Conservation (phyloP, 2,329 filamentous ascomycete genomes). For the Colletotrichum limetticola region DNA sequence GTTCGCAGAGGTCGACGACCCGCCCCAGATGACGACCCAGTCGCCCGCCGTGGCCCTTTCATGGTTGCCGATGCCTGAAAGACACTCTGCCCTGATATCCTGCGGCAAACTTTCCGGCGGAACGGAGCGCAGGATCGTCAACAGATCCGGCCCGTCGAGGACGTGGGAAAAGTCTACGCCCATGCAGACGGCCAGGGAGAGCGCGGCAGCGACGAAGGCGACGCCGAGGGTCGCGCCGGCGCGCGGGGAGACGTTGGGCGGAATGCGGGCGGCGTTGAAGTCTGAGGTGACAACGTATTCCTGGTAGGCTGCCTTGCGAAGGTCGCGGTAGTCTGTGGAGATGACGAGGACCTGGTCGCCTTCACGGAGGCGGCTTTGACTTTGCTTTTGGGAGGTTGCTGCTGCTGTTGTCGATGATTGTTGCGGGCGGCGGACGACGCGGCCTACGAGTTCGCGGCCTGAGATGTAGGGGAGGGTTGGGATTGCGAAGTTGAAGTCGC, state of each 20-base stretch:
- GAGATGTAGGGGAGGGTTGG: constrained; percentile 75
- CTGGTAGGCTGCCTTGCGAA: constrained; percentile 78
- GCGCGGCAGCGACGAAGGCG: constrained; percentile 75
- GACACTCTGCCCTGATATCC: constrained; percentile 73
- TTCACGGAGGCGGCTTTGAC: constrained; percentile 54
- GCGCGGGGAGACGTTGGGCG: constrained; percentile 60
- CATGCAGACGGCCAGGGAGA: constrained; percentile 76
- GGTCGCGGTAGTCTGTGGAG: constrained; percentile 79
- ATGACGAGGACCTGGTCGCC: constrained; percentile 73
- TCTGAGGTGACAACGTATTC: constrained; percentile 73
- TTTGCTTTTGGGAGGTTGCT: too few relatives aligned
- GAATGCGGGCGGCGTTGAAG: constrained; percentile 73
- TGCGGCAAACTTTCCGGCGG: constrained; percentile 60
- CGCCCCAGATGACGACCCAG: constrained; percentile 81
- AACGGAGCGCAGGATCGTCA: constrained; percentile 59
- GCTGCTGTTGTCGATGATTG: not conserved
- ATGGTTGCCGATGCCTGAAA: constrained; percentile 59
- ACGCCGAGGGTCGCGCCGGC: constrained; percentile 74
- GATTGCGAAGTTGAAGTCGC: constrained; percentile 77
- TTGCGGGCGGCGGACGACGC: constrained; percentile 56
- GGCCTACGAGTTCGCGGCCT: constrained; percentile 76
- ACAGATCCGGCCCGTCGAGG: constrained; percentile 68
- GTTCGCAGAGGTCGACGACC: constrained; percentile 77
- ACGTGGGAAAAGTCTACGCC: constrained; percentile 71
- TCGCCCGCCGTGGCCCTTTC: constrained; percentile 71